Conservation (phyloP, 164 flowering plant species). For the Taxillus chinensis region DNA sequence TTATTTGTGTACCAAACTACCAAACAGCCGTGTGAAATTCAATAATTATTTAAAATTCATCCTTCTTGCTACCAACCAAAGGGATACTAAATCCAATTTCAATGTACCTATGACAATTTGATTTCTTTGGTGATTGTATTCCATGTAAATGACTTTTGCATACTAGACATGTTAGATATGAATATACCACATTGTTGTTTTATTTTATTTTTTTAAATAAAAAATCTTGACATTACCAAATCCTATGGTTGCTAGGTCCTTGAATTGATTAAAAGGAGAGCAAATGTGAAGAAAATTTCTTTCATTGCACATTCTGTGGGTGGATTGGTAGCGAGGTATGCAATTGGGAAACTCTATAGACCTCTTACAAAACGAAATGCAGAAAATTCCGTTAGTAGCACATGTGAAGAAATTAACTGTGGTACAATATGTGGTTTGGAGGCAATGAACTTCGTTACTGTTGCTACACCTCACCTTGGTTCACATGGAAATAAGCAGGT, state of each 20-base stretch:
- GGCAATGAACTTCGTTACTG: conserved; percentile 84
- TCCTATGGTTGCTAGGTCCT: conserved; percentile 36
- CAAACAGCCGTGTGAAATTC: too few species aligned
- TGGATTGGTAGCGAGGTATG: conserved; percentile 90
- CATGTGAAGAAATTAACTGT: conserved; percentile 21
- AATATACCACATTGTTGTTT: too few species aligned
- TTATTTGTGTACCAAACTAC: too few species aligned
- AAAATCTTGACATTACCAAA: neutral
- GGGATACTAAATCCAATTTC: too few species aligned
- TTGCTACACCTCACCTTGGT: conserved; percentile 98
- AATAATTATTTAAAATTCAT: too few species aligned
- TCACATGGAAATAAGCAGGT: conserved; percentile 98
- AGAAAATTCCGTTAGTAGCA: conserved; percentile 16
- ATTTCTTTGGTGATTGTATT: too few species aligned
- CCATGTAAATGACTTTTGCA: too few species aligned
- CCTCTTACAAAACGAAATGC: conserved; percentile 23
- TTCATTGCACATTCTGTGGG: conserved; percentile 93
- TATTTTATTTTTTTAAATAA: too few species aligned
- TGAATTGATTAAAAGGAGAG: conserved; percentile 52
- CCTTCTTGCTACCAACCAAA: too few species aligned
- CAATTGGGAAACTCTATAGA: conserved; percentile 73
- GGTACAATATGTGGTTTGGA: conserved; percentile 81
- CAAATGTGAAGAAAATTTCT: conserved; percentile 60
- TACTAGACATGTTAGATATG: too few species aligned
- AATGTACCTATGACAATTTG: too few species aligned